phyloP scores from a whole-genome alignment of 441 rosid species.

The Geranium incanum region DNA sequence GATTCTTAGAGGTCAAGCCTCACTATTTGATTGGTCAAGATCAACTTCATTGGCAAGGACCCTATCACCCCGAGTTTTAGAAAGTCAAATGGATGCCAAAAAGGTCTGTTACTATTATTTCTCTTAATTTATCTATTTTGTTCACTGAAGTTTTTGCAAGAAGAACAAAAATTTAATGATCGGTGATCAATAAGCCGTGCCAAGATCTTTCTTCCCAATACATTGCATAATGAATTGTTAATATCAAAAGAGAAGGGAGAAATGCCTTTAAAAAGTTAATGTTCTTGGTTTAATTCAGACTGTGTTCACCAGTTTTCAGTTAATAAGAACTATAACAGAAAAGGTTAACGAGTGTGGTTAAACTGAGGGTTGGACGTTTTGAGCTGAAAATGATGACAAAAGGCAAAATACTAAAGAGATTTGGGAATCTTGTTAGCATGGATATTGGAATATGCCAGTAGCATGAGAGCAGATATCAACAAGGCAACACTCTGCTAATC shows the following conservation, averaged over 20 bases:
- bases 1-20: conserved; percentile 94
- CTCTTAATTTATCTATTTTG: not conserved
- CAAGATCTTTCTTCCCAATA: not conserved
- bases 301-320: not conserved
- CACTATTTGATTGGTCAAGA: conserved; percentile 93
- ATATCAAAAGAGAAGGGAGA: not conserved
- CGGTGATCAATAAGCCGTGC: not conserved
- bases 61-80: conserved; percentile 89
- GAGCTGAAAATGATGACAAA: not conserved
- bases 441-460: not conserved
- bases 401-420: not conserved
- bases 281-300: not conserved
- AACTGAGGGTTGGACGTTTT: not conserved
- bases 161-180: not conserved
- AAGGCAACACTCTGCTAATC: not conserved
- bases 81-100: conserved; percentile 93
- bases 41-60: conserved; percentile 92
- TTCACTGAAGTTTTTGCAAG: not conserved
- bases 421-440: not conserved
- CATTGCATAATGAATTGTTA: not conserved
- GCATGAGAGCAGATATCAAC: not conserved
- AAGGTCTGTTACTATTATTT: conserved; percentile 38
- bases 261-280: not conserved
- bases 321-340: not conserved
- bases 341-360: not conserved